Conservation (phyloP, 2,329 filamentous ascomycete species). For the Trichoderma sp. region DNA sequence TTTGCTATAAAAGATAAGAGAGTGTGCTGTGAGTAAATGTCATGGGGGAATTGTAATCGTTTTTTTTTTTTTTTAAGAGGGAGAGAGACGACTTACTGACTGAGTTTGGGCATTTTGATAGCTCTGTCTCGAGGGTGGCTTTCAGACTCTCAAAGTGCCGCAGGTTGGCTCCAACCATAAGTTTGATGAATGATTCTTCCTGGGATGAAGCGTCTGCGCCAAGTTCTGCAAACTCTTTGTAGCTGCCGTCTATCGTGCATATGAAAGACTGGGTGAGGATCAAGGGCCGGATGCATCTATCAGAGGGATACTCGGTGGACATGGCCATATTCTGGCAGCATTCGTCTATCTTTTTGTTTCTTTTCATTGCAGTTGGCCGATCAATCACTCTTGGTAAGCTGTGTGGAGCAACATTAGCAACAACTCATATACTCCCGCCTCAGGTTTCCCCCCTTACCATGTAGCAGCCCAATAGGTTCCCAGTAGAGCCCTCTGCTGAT, state of each 20-base stretch:
- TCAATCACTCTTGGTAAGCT: background rate
- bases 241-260: background rate
- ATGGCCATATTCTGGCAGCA: slow-evolving; percentile 7
- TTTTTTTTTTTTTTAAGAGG: background rate
- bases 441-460: background rate
- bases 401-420: background rate
- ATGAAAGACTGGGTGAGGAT: slow-evolving; percentile 7
- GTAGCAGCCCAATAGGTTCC: slow-evolving; percentile 15
- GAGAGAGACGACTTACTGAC: background rate
- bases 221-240: background rate
- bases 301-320: slow-evolving; percentile 17
- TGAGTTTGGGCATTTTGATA: background rate
- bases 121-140: background rate
- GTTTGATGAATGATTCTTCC: background rate
- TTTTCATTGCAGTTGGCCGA: background rate
- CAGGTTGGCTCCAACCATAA: slow-evolving; percentile 5
- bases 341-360: slow-evolving; percentile 8
- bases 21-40: background rate
- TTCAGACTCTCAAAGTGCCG: background rate
- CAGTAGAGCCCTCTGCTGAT: slow-evolving; percentile 18
- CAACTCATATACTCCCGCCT: background rate
- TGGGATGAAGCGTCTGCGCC: background rate
- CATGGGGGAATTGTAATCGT: background rate
- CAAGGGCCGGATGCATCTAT: slow-evolving; percentile 16
- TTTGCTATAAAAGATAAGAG: background rate